phyloP scores from a whole-genome alignment of 371 early-diverging fungal genomes.

The Capillidium heterosporum region DNA sequence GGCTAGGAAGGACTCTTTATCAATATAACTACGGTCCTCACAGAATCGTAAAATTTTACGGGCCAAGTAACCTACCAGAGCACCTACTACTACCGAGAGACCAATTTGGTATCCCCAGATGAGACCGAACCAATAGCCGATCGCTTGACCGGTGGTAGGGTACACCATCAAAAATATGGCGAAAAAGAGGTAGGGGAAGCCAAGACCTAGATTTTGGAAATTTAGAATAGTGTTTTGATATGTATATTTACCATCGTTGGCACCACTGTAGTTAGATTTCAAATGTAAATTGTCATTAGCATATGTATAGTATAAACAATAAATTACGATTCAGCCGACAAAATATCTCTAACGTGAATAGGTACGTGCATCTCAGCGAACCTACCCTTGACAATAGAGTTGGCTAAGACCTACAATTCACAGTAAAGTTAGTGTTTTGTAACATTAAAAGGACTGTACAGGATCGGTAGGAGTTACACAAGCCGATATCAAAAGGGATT shows the following conservation, averaged over 20 bases:
- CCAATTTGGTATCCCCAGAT: conserved; percentile 55
- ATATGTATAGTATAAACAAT: no score
- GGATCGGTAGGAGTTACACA: conserved; percentile 93
- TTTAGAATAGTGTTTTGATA: conserved; percentile 1
- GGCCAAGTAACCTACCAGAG: conserved; percentile 47
- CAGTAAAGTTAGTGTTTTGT: background rate
- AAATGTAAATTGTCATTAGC: no score
- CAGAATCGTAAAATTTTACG: conserved; percentile 49
- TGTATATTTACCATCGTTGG: conserved; percentile 40
- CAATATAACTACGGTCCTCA: conserved; percentile 48
- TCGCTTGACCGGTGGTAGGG: conserved; percentile 31
- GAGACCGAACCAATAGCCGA: conserved; percentile 50
- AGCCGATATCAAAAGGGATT: conserved; percentile 62
- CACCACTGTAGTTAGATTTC: conserved; percentile 22
- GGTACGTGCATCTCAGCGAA: conserved; percentile 87
- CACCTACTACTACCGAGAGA: conserved; percentile 56
- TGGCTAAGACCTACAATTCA: conserved; percentile 58
- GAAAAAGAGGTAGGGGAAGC: conserved; percentile 69
- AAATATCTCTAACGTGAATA: conserved; percentile 49
- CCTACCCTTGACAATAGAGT: conserved; percentile 79
- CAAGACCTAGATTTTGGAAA: conserved; percentile 24
- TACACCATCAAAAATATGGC: conserved; percentile 42
- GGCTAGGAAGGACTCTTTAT: conserved; percentile 72
- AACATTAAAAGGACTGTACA: conserved; percentile 18
- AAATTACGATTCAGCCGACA: conserved; percentile 61